Conservation (phyloP, 257 asterid species). For the Verbascum thapsus region DNA sequence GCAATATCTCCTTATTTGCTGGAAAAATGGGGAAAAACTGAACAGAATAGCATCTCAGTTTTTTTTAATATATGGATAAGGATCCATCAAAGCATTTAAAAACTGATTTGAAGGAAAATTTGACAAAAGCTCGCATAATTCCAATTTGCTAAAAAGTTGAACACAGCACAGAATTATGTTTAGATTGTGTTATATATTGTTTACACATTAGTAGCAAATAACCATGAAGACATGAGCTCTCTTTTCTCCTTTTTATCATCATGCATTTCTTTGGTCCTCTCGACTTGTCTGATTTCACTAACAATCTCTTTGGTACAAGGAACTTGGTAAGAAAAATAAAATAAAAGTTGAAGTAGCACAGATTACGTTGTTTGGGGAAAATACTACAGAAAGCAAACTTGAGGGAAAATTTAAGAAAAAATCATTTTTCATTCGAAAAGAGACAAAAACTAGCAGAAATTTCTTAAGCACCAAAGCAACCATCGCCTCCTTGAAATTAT, state of each 20-base stretch:
- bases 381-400: no score
- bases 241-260: not conserved
- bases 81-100: not conserved
- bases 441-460: no score
- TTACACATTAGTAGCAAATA: not conserved
- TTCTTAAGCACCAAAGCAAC: no score
- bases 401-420: no score
- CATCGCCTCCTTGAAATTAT: no score
- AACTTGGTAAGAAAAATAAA: no score
- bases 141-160: not conserved
- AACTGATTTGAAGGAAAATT: constrained; percentile 1
- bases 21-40: not conserved
- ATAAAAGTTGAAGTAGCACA: no score
- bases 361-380: no score
- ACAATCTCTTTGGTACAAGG: no score
- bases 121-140: not conserved
- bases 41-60: not conserved
- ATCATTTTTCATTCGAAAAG: no score
- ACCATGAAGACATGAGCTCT: constrained; percentile 1
- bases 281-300: not conserved
- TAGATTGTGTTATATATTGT: not conserved
- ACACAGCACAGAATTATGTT: not conserved
- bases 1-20: constrained; percentile 11
- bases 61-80: not conserved
- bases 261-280: constrained; percentile 3